phyloP scores from a whole-genome alignment of 2,329 filamentous ascomycete species.

The Tolypocladium paradoxum region DNA sequence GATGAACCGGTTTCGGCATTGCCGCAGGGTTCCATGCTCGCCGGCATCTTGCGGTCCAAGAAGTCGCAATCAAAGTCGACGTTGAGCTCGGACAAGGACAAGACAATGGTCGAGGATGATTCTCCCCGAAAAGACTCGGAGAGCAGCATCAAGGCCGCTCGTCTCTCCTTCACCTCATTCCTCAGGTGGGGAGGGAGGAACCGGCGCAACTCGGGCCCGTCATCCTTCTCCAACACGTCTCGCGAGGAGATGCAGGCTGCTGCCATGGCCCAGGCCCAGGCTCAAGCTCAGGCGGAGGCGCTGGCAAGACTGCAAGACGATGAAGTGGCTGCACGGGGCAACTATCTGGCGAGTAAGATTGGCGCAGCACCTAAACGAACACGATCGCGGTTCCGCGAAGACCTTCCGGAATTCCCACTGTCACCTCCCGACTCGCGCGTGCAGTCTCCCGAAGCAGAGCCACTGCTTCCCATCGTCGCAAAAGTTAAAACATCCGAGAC shows the following conservation, averaged over 20 bases:
- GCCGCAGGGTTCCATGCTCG: slow-evolving; percentile 14
- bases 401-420: slow-evolving; percentile 74
- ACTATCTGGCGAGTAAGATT: slow-evolving; percentile 23
- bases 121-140: slow-evolving; percentile 44
- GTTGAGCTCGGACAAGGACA: slow-evolving; percentile 28
- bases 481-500: slow-evolving; percentile 15
- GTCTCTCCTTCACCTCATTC: slow-evolving; percentile 57
- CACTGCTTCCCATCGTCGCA: slow-evolving; percentile 21
- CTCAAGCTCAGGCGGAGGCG: slow-evolving; percentile 18
- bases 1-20: slow-evolving; percentile 13
- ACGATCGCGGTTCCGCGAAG: slow-evolving; percentile 84
- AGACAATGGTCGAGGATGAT: slow-evolving; percentile 36
- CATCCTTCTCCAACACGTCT: slow-evolving; percentile 87
- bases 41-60: slow-evolving; percentile 33
- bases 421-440: slow-evolving; percentile 78
- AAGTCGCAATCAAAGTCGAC: slow-evolving; percentile 41
- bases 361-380: slow-evolving; percentile 59
- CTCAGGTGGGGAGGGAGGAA: slow-evolving; percentile 59
- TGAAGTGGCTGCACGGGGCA: slow-evolving; percentile 11
- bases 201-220: slow-evolving; percentile 46
- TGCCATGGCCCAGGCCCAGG: slow-evolving; percentile 15
- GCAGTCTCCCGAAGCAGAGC: slow-evolving; percentile 62
- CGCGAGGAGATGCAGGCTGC: slow-evolving; percentile 64
- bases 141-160: slow-evolving; percentile 32
- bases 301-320: slow-evolving; percentile 24